These are phyloP conservation scores for Aquanectria penicillioides DNA, from an alignment of 2,329 filamentous ascomycete species.

Conservation along the genomic window DNA sequence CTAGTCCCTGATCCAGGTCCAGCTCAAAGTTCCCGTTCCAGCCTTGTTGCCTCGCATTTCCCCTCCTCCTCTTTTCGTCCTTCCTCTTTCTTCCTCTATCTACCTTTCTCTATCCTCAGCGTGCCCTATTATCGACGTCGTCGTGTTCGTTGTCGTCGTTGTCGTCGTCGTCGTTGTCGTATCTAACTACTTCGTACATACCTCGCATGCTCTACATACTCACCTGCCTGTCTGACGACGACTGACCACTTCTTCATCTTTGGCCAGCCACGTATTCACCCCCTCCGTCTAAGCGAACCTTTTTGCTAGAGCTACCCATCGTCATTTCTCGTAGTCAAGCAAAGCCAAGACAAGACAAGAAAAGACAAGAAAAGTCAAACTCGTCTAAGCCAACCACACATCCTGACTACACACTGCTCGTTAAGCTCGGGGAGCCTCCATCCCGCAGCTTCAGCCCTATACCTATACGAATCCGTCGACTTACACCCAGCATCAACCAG, in stretches of 20 bases:
- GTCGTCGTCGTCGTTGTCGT: too few species aligned
- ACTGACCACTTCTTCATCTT: not conserved
- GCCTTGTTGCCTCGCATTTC: conserved; percentile 13
- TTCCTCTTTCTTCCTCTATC: not conserved
- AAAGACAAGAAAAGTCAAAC: too few species aligned
- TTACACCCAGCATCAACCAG: not conserved
- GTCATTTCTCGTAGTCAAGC: not conserved
- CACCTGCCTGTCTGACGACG: conserved; percentile 1
- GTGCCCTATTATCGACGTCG: too few species aligned
- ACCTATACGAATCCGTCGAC: conserved; percentile 7
- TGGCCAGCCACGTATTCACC: not conserved
- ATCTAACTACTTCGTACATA: too few species aligned
- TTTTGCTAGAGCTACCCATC: not conserved
- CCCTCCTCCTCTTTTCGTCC: not conserved
- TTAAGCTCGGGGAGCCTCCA: not conserved
- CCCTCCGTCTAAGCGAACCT: conserved; percentile 2
- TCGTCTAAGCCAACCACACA: not conserved
- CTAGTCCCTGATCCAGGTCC: too few species aligned
- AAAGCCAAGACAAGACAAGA: too few species aligned
- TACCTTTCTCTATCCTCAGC: not conserved
- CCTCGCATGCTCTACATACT: too few species aligned
- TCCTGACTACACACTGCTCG: not conserved
- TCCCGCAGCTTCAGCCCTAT: conserved; percentile 14
- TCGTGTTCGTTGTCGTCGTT: not conserved
- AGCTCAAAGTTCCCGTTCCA: not conserved